phyloP scores from a whole-genome alignment of 2,329 filamentous ascomycete genomes.

The Dactylellina haptotyla region DNA sequence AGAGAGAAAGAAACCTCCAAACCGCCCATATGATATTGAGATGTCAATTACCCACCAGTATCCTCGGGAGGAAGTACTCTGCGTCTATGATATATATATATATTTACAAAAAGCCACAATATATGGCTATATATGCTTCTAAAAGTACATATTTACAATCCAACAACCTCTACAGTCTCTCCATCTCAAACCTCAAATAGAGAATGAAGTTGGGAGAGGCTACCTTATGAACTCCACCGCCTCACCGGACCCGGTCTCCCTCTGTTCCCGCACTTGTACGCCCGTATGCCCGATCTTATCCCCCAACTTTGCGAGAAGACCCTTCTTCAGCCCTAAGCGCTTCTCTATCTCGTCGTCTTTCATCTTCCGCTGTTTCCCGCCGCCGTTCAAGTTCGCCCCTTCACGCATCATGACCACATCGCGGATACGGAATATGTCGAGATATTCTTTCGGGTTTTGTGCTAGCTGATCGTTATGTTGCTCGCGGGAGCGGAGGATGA shows the following conservation, averaged over 20 bases:
- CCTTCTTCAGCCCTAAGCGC: conserved; percentile 40
- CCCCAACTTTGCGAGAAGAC: conserved; percentile 32
- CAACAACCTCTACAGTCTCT: background rate
- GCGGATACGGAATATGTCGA: conserved; percentile 50
- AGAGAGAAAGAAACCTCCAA: background rate
- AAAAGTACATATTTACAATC: too few relatives aligned
- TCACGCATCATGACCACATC: conserved; percentile 52
- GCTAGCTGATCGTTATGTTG: conserved; percentile 1
- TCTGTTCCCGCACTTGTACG: conserved; percentile 41
- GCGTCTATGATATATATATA: conserved; percentile 2
- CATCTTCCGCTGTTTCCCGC: conserved; percentile 20
- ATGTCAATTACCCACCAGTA: background rate
- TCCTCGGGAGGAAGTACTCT: background rate
- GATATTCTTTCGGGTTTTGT: conserved; percentile 29
- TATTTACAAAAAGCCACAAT: too few relatives aligned
- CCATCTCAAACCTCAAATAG: background rate
- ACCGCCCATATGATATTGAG: conserved; percentile 28
- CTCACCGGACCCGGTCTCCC: conserved; percentile 3
- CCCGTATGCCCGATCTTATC: conserved; percentile 32
- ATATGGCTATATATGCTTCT: too few relatives aligned
- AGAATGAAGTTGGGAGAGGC: background rate
- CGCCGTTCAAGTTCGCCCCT: conserved; percentile 32
- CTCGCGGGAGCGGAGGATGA: conserved; percentile 44
- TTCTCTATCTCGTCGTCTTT: conserved; percentile 50
- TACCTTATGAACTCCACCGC: conserved; percentile 23